phyloP scores from a whole-genome alignment of 2,329 filamentous ascomycete genomes.

The Epichloe elymi region DNA sequence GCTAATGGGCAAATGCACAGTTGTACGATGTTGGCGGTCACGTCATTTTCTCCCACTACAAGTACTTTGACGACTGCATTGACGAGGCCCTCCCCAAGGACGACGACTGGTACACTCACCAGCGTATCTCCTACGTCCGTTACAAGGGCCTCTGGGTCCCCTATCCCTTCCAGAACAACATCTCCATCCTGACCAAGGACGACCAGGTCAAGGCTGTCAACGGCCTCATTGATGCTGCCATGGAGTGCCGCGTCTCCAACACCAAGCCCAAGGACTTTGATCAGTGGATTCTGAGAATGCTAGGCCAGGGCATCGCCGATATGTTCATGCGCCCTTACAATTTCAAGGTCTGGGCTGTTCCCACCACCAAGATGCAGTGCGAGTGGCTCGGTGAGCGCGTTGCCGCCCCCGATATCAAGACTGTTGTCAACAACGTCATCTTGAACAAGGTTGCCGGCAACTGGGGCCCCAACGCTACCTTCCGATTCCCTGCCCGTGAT shows the following conservation, averaged over 20 bases:
- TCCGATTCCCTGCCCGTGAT: conserved; percentile 91
- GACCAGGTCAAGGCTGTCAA: conserved; percentile 93
- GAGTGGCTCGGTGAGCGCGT: conserved; percentile 98
- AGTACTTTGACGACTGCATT: conserved; percentile 99
- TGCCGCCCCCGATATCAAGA: conserved; percentile 90
- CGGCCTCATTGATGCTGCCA: conserved; percentile 85
- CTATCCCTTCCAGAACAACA: conserved; percentile 99
- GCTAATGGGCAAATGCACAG: conserved; percentile 30
- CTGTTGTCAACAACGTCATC: conserved; percentile 84
- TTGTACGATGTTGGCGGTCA: conserved; percentile 97
- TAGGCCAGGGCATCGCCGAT: conserved; percentile 78
- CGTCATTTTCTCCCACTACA: conserved; percentile 99
- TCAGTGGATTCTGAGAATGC: conserved; percentile 93
- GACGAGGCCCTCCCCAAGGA: conserved; percentile 90
- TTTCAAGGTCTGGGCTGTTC: conserved; percentile 99
- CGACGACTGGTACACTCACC: conserved; percentile 93
- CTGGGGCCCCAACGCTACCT: conserved; percentile 97
- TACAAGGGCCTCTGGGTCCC: conserved; percentile 96
- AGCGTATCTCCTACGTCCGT: conserved; percentile 97
- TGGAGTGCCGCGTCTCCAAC: conserved; percentile 74
- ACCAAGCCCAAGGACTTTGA: conserved; percentile 95
- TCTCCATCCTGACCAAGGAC: conserved; percentile 93
- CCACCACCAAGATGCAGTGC: conserved; percentile 99
- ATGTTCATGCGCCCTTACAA: conserved; percentile 99
- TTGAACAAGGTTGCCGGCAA: conserved; percentile 90